Base-by-base conservation (phyloP, 495 filamentous ascomycete genomes). In the Daldinia loculata region DNA sequence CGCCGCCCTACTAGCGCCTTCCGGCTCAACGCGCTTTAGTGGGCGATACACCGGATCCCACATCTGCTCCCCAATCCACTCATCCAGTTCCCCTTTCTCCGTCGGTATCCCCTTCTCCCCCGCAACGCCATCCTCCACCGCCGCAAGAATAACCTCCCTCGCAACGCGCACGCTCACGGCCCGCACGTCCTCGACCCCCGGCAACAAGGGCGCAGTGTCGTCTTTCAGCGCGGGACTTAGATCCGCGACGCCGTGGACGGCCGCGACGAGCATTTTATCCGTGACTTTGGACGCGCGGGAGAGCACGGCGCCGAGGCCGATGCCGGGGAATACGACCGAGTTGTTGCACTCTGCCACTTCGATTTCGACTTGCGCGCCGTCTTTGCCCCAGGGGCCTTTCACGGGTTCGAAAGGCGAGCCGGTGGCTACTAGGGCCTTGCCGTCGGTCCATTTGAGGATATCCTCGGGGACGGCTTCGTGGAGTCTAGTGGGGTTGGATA, bases 261-360 rank as follows among this genome's bases (percentile, higher is more conserved):
- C 93, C 3, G 90, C 90, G 0, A 96, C 90, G 11, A 97, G 87
- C 89, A 97, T 93, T 72, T 89, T 87, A 72, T 94, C 89, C 0
- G 89, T 90, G 4, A 97, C 72, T 2, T 86, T 81, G 2, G 77
- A 83, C 2, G 89, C 82, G 15, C 89, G 87, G 12, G 82, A 89
- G 9, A 97, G 85, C 17, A 97, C 88, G 9, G 85, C 86, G 14
- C 93, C 93, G 2, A 97, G 88, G 0, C 93, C 93, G 63, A 97
- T 94, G 0, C 91, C 93, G 0, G 93, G 92, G 80, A 95, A 97
- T 26, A 88, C 89, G n/a, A 90, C 91, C 4, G 90, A 91, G 79
- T 97, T 97, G 80, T 97, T 97, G 83, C 93, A 97, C 76, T 96
- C 94, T 26, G 92, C 92, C 7, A 96, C 83, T 39, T 93, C 88